phyloP scores from a whole-genome alignment of 129 eudicot species.

The Escallonia rubra region DNA sequence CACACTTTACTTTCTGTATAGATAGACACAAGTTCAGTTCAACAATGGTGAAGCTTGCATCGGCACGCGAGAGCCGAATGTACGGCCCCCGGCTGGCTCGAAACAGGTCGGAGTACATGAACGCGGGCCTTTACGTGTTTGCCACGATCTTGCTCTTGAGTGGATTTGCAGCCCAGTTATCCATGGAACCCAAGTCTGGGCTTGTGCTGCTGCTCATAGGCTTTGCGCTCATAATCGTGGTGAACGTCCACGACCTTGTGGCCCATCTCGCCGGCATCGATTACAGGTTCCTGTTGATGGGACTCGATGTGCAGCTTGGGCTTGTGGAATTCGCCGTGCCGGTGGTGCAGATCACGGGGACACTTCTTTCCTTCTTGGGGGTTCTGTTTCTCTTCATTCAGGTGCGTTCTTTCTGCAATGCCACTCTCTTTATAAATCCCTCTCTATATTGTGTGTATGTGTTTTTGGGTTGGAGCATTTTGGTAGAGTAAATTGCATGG shows the following conservation, averaged over 20 bases:
- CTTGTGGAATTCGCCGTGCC: conserved; percentile 79
- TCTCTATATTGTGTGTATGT: background rate
- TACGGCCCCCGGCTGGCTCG: conserved; percentile 68
- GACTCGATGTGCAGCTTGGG: conserved; percentile 54
- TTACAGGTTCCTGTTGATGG: conserved; percentile 42
- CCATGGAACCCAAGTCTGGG: conserved; percentile 69
- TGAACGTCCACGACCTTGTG: conserved; percentile 69
- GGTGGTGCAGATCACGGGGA: conserved; percentile 42
- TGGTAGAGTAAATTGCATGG: no score
- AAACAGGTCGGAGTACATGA: conserved; percentile 61
- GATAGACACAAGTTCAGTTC: background rate
- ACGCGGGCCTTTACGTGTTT: conserved; percentile 71
- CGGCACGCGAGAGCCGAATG: conserved; percentile 64
- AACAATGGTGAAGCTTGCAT: conserved; percentile 82
- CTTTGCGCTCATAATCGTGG: conserved; percentile 29
- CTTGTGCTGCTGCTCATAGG: conserved; percentile 60
- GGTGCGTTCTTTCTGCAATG: conserved; percentile 21
- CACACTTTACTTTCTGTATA: background rate
- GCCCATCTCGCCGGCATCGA: conserved; percentile 75
- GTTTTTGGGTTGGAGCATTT: no score
- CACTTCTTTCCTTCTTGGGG: conserved; percentile 38
- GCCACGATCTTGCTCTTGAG: conserved; percentile 51
- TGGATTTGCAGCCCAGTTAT: conserved; percentile 65
- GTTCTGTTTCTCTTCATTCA: conserved; percentile 60
- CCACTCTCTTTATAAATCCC: background rate